Base-by-base conservation (phyloP, 129 eudicot species). In the Dittrichia graveolens region DNA sequence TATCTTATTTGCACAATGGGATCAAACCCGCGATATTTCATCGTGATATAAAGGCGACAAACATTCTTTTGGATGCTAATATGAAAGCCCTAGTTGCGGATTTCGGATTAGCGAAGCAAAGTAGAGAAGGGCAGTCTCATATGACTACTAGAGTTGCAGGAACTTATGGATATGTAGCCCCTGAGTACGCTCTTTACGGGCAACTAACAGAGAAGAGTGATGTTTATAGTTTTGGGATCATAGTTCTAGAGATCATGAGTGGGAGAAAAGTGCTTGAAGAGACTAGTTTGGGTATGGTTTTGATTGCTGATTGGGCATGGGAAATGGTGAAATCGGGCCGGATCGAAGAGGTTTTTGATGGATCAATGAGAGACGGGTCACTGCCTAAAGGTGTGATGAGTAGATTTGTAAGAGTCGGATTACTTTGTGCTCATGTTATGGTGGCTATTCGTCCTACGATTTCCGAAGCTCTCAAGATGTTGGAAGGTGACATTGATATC, bases 221-320 rank as follows among this genome's bases (percentile, higher is more conserved):
- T 34, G 86, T 89, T 14, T 89, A 89, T 37, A 84, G 96, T 31
- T 89, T 89, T 18, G 96, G 96, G 43, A 78, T 89, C 4, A 81
- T 89, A 45, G 60, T 89, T 46, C 83, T 89, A 0, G 96, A 89
- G 75, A 83, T 83, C n/a, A 85, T 89, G 85, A 86, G 90, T 44
- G 87, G 96, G 57, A 80, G 86, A 46, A 89, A 70, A 52, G 96
- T 76, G 49, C 84, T 88, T 4, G 91, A 88, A 41, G 69, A 85
- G 61, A 68, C 78, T 31, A 65, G 49, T 12, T 67, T 84, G 54
- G 82, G 82, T 7, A 56, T 76, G 31, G 75, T 84, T 41, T 75
- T 89, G 75, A 80, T 89, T 47, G 84, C 92, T 2, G 92, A 89
- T 68, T 84, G 91, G 90, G 96, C 82, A 0, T 89, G 96, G 96